Evolutionary conservation across 352 stramenopile species (phyloP).

Genomic region (Globisporangium mamillatum): DNA sequence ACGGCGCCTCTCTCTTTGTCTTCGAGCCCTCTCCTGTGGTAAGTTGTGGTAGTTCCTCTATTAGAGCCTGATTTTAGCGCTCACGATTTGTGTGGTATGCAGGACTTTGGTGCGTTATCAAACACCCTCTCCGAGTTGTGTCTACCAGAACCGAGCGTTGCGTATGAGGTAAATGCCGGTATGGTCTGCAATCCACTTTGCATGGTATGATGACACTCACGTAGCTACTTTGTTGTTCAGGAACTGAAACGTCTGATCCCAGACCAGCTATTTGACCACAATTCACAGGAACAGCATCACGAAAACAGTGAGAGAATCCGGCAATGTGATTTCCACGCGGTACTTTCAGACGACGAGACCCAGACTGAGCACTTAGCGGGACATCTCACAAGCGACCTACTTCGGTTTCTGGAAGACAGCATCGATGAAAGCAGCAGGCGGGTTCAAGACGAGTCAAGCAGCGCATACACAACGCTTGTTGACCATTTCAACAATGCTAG

Average conservation of each 20-base stretch:
- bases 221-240: neutral
- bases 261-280: constrained; percentile 3
- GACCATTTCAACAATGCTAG: neutral
- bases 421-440: neutral
- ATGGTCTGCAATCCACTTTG: neutral
- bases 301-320: neutral
- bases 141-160: neutral
- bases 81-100: neutral
- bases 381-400: constrained; percentile 13
- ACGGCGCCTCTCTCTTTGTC: constrained; percentile 18
- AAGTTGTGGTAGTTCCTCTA: neutral
- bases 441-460: neutral
- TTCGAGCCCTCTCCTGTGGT: constrained; percentile 10
- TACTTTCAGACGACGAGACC: constrained; percentile 5
- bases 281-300: neutral
- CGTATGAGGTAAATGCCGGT: constrained; percentile 2
- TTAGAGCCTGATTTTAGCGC: neutral
- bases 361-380: neutral
- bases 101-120: constrained; percentile 6
- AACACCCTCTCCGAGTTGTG: neutral
- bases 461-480: neutral
- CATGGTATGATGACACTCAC: neutral
- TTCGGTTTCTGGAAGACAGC: constrained; percentile 14
- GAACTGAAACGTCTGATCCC: constrained; percentile 7
- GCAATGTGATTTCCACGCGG: neutral